Conservation (phyloP, 192 early-diverging fungal species). For the Coemansia furcata region DNA sequence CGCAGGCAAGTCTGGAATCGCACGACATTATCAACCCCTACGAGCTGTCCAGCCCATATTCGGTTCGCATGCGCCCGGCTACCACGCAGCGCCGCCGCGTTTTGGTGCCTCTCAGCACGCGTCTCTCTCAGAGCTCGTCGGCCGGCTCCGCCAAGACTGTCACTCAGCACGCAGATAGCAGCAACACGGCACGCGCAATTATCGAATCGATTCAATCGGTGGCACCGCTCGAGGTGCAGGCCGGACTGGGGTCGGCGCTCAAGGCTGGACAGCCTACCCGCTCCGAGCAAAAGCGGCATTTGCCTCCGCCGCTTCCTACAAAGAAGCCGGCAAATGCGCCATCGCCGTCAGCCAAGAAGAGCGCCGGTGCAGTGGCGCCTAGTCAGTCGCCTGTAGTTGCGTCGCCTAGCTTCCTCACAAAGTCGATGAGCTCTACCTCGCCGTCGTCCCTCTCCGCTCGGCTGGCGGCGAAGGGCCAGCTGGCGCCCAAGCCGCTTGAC, state of each 20-base stretch:
- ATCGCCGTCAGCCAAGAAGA: neutral
- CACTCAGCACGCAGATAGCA: neutral
- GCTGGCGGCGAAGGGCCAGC: slow-evolving; percentile 1
- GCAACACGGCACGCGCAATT: slow-evolving; percentile 3
- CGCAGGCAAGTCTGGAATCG: slow-evolving; percentile 13
- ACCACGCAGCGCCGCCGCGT: slow-evolving; percentile 32
- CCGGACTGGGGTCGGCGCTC: slow-evolving; percentile 4
- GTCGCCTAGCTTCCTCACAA: neutral
- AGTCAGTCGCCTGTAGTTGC: neutral
- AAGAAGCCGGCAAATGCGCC: neutral
- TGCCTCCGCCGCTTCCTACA: neutral
- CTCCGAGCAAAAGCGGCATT: too few species aligned
- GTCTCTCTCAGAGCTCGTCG: slow-evolving; percentile 18
- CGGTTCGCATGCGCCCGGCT: slow-evolving; percentile 30
- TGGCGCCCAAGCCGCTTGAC: neutral
- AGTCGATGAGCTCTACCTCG: neutral
- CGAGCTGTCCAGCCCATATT: slow-evolving; percentile 37
- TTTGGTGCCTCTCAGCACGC: slow-evolving; percentile 32
- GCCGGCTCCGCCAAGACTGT: slow-evolving; percentile 1
- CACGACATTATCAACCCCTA: slow-evolving; percentile 33
- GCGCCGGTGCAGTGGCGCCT: neutral
- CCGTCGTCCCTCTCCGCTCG: slow-evolving; percentile 1
- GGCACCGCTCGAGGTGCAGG: slow-evolving; percentile 40
- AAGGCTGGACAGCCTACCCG: neutral
- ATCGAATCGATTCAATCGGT: slow-evolving; percentile 42